Percentiles rank a stretch among this genome's conserved stretches.
These are phyloP conservation scores for Coemansia sp. DNA, from an alignment of 192 early-diverging fungal species.

Conservation along the genomic window DNA sequence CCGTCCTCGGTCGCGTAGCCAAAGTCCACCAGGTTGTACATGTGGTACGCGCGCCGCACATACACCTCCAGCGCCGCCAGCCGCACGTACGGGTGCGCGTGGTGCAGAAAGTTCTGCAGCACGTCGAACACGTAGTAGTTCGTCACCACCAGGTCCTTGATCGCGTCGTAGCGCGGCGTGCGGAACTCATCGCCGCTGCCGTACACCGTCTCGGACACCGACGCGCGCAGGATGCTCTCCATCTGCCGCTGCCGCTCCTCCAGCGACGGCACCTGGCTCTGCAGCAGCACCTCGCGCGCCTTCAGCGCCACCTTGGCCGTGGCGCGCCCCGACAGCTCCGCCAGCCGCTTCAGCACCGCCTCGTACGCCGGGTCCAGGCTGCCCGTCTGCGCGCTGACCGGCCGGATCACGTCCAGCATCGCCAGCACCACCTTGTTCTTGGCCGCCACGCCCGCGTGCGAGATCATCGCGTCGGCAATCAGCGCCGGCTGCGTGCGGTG, in stretches of 20 bases:
- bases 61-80: slow-evolving; percentile 94
- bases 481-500: slow-evolving; percentile 75
- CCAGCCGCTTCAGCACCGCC: slow-evolving; percentile 72
- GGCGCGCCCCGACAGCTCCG: slow-evolving; percentile 67
- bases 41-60: slow-evolving; percentile 94
- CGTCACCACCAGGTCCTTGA: slow-evolving; percentile 83
- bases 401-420: slow-evolving; percentile 77
- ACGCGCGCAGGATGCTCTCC: slow-evolving; percentile 73
- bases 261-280: slow-evolving; percentile 86
- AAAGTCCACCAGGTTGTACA: slow-evolving; percentile 88
- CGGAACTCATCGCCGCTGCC: slow-evolving; percentile 67
- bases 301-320: slow-evolving; percentile 89
- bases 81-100: slow-evolving; percentile 69
- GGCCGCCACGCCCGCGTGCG: slow-evolving; percentile 74
- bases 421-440: slow-evolving; percentile 75
- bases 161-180: slow-evolving; percentile 70
- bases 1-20: slow-evolving; percentile 62
- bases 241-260: slow-evolving; percentile 84
- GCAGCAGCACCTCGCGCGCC: slow-evolving; percentile 91
- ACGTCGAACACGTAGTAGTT: slow-evolving; percentile 96
- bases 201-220: slow-evolving; percentile 73
- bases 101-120: slow-evolving; percentile 89
- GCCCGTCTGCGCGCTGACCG: slow-evolving; percentile 56
- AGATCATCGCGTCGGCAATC: slow-evolving; percentile 67
- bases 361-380: slow-evolving; percentile 68